Base-by-base conservation (phyloP, 1,284 basidiomycete species). In the Ceratobasidium sp. region DNA sequence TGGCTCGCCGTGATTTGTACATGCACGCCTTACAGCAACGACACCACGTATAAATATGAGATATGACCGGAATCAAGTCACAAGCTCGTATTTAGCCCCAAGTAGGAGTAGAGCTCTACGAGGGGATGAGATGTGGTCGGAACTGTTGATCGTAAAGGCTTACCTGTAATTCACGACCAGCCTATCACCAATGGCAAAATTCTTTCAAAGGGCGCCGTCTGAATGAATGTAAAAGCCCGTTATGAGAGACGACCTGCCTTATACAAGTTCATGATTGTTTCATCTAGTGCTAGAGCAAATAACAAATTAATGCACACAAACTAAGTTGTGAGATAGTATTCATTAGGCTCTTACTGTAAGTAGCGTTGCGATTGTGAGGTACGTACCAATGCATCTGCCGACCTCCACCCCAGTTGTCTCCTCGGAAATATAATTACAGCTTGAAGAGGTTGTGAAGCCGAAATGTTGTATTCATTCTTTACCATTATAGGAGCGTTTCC, bases 231-330 rank as follows among this genome's bases (percentile, higher is more conserved):
- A 9, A 26, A 8, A 26, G 32, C 6, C 32, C 21, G 28, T 26
- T n/a, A 6, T 14, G 16, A n/a, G 13, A 2, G 13, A 28, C 8
- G 21, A 23, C 21, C 13, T 57, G 21, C 28, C 54, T 57, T 57
- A 35, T 35, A 57, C 6, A 57, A 18, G 38, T 57, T 57, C 2
- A 35, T 7, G 2, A 57, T 57, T 7, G 5, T 57, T n/a, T 57
- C 54, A 35, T 57, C 54, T 57, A 35, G 54, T 2, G 54, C 21
- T 18, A n/a, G 54, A 6, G 54, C 54, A 18, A 57, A 57, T 4
- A 35, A 57, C n/a, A 57, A n/a, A 35, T 57, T 57, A 35, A 57
- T 57, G 28, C 38, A 57, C 8, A 35, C 38, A n/a, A 57, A 57
- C 54, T 57, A 16, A 57, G 54, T 18, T n/a, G 13, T 5, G 26